Evolutionary conservation across 176 grass and related monocot genomes (phyloP), one percentile per base, ranked within the genome.

Genomic region (Echinochloa phyllopogon): DNA sequence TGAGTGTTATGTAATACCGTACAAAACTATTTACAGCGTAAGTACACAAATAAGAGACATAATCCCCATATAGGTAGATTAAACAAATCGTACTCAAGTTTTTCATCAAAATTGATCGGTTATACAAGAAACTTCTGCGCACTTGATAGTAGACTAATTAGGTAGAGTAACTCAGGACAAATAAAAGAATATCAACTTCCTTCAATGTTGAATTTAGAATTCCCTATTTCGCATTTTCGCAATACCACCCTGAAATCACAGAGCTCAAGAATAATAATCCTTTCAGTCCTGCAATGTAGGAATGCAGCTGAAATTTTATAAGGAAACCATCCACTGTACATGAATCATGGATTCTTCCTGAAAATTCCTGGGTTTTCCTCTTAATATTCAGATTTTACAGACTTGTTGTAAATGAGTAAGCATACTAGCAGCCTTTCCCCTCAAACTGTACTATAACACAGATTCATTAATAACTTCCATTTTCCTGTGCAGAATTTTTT

Each of bases 61-160:
- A 49, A 33, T 40, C 5, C 41, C 72, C 65, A 69, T 49, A 88
- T 25, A 73, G n/a, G 41, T 72, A 74, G 33, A 58, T 52, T 38
- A 51, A 59, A 18, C 29, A 78, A 87, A 76, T 68, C 21, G 0
- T 21, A 85, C 10, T 58, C 4, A 15, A 84, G 68, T 59, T 84
- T 83, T 78, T 20, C 17, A 80, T 63, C 44, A 77, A 72, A 86
- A 70, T n/a, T 17, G 53, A 65, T 18, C 25, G 29, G 51, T 47
- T 47, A 18, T 53, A 65, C 43, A 61, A 85, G 51, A 81, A 61
- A 81, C 23, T 52, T 69, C 4, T 20, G 23, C 51, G 20, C 11
- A 44, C 29, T 17, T 21, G 62, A 69, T 37, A 44, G 38, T 20
- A 37, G 14, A 67, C 4, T 40, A 74, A 84, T 42, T 23, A 65